phyloP scores from a whole-genome alignment of 2,329 filamentous ascomycete species.

The Xylaria sp. region DNA sequence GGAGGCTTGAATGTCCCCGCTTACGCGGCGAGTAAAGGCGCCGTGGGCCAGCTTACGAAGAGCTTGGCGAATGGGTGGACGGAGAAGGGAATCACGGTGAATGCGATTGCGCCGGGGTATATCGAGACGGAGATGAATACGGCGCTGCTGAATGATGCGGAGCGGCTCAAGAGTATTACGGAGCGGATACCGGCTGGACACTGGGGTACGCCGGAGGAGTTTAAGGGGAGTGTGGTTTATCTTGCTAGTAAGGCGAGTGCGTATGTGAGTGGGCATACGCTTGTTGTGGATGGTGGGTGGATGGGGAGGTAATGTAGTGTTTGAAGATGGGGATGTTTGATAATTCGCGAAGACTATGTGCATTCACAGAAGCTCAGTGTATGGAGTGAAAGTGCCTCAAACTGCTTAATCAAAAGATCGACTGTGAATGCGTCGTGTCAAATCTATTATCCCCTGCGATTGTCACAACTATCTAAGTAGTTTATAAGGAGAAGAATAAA shows the following conservation, averaged over 20 bases:
- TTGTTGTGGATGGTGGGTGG: constrained; percentile 92
- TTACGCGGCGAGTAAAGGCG: constrained; percentile 88
- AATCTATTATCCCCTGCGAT: background rate
- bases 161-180: constrained; percentile 77
- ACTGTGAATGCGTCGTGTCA: background rate
- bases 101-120: constrained; percentile 90
- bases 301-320: constrained; percentile 76
- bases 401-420: background rate
- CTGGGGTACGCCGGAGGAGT: constrained; percentile 87
- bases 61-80: constrained; percentile 89
- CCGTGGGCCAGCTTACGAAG: constrained; percentile 86
- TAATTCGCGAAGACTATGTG: background rate
- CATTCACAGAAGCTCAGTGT: background rate
- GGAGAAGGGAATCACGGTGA: constrained; percentile 81
- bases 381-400: background rate
- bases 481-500: background rate
- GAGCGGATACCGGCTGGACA: constrained; percentile 83
- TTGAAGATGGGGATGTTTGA: background rate
- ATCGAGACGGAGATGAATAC: constrained; percentile 95
- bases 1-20: constrained; percentile 89
- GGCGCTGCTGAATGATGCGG: constrained; percentile 78
- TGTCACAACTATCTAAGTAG: background rate
- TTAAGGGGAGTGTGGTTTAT: constrained; percentile 84
- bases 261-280: constrained; percentile 84
- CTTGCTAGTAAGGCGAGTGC: constrained; percentile 79